Percentiles rank a stretch among this genome's conserved stretches.
Evolutionary conservation across 352 stramenopile genomes (phyloP).

Genomic region (Globisporangium heterothallicum): DNA sequence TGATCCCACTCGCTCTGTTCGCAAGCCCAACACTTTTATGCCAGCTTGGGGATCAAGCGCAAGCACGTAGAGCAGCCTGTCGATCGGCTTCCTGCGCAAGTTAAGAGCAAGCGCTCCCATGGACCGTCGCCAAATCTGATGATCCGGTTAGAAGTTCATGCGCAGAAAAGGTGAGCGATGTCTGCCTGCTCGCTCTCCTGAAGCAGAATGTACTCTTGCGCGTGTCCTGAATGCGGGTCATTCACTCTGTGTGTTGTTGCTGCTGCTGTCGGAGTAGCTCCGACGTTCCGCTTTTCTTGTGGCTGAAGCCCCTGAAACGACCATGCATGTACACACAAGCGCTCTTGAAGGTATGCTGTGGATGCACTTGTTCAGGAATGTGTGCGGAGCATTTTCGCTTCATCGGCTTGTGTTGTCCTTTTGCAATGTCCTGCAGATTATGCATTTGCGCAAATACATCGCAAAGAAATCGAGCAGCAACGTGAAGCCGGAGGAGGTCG

Average conservation of each 20-base stretch:
- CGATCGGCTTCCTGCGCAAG: not conserved
- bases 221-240: not conserved
- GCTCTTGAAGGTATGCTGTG: constrained; percentile 45
- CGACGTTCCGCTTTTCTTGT: constrained; percentile 38
- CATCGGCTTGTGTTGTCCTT: no score
- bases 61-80: constrained; percentile 24
- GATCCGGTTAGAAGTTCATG: constrained; percentile 41
- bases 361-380: no score
- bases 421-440: constrained; percentile 26
- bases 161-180: constrained; percentile 28
- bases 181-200: not conserved
- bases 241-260: not conserved
- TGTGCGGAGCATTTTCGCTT: not conserved
- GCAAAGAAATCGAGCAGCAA: constrained; percentile 35
- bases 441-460: constrained; percentile 58
- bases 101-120: constrained; percentile 17
- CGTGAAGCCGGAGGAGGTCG: constrained; percentile 38
- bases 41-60: constrained; percentile 47
- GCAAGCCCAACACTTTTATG: constrained; percentile 40
- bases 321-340: constrained; percentile 37
- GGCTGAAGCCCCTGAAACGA: constrained; percentile 22
- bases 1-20: no score
- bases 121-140: constrained; percentile 27
- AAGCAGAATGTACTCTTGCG: constrained; percentile 2
- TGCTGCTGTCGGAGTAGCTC: constrained; percentile 11